phyloP scores from a whole-genome alignment of 176 grass and related monocot genomes.

The Rhynchospora breviuscula region DNA sequence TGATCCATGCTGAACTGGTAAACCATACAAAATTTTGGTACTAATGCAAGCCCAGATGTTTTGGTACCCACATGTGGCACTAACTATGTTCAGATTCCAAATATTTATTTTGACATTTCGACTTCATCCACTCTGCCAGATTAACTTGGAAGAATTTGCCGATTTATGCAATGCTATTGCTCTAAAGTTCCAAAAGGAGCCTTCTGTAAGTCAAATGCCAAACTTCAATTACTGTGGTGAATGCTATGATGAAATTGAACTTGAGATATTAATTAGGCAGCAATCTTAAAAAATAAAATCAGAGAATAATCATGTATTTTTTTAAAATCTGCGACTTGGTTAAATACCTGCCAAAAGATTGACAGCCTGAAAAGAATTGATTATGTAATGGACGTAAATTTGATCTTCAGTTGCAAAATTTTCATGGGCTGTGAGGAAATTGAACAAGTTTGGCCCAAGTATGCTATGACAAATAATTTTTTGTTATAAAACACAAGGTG shows the following conservation, averaged over 20 bases:
- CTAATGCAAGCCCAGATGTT: not conserved
- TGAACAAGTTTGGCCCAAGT: not conserved
- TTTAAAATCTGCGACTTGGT: not conserved
- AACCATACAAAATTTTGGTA: not conserved
- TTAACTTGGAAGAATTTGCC: conserved; percentile 92
- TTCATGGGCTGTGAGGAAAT: not conserved
- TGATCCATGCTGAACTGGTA: not conserved
- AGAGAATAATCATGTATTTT: not conserved
- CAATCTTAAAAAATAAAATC: not conserved
- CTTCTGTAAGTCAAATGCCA: conserved; percentile 57
- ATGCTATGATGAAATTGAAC: not conserved
- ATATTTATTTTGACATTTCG: not conserved
- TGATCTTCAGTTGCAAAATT: not conserved
- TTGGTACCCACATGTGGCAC: not conserved
- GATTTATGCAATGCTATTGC: conserved; percentile 93
- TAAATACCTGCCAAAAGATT: not conserved
- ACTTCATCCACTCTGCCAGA: conserved; percentile 38
- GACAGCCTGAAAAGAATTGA: not conserved
- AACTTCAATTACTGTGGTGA: not conserved
- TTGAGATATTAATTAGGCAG: not conserved
- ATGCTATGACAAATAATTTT: not conserved
- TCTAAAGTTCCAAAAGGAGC: conserved; percentile 91
- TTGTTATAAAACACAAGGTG: not conserved
- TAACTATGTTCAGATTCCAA: not conserved
- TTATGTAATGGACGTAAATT: not conserved